Evolutionary conservation across 2,329 filamentous ascomycete genomes (phyloP), one percentile per base, ranked within the genome.

Genomic region (Arthrobotrys conoides): DNA sequence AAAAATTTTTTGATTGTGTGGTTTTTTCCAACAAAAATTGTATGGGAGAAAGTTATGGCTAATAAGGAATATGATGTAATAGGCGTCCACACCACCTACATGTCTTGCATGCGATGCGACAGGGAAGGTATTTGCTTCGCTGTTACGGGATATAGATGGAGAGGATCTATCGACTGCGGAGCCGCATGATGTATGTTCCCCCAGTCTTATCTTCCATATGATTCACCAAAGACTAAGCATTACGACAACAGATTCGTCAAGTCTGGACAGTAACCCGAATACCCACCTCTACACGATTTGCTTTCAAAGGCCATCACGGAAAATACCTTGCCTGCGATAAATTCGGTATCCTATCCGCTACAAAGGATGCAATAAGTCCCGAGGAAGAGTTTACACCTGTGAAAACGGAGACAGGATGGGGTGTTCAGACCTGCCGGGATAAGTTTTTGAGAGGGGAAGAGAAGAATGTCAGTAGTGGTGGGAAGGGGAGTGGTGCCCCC

Each of bases 221-320:
- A 55, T 20, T 55, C n/a, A 27, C n/a, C 38, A 12, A 59, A n/a
- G n/a, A 20, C 70, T 67, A 63, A 76, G 27, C 2, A 48, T 27
- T 14, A 9, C 5, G 30, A 38, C 6, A 46, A 16, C 51, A 79
- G 76, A 70, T 79, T 33, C 69, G 76, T 49, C 94, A 97, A 86
- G 96, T 99, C 16, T 99, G 95, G 93, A 90, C 98, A 80, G 93
- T 93, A 77, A 97, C 92, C 82, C 89, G 89, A 81, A 91, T 97
- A 12, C 89, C 91, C 0, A 95, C 95, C 2, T 95, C 92, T 0
- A 93, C 96, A 80, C 88, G 88, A 38, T 91, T 93, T 81, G 92
- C 92, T 73, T 92, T 99, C 84, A 97, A 97, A 85, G 93, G 93
- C 0, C 92, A 95, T 82, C 93, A 97, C 85, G 94, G 94, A 80